These are phyloP conservation scores for Ramichloridium luteum DNA, from an alignment of 2,329 filamentous ascomycete genomes.

Conservation along the genomic window DNA sequence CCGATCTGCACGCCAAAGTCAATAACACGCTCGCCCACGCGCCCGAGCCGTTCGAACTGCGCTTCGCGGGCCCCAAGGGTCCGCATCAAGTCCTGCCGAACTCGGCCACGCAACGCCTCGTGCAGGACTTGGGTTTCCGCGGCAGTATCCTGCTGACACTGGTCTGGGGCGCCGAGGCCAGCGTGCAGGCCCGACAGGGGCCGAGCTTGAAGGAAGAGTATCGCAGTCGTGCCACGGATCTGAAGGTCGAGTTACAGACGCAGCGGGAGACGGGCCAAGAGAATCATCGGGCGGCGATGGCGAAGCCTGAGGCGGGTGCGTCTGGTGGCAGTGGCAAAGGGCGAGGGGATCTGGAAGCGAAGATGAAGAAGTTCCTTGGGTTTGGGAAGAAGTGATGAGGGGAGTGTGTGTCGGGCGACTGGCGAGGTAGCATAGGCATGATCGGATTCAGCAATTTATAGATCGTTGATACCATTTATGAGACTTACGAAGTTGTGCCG, in stretches of 20 bases:
- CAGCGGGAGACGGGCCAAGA: slow-evolving; percentile 25
- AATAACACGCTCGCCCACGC: slow-evolving; percentile 52
- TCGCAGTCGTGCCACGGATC: slow-evolving; percentile 50
- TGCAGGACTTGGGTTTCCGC: slow-evolving; percentile 58
- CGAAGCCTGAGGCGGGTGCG: slow-evolving; percentile 16
- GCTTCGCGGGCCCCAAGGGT: slow-evolving; percentile 46
- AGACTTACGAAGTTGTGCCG: too few relatives aligned
- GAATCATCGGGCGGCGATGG: slow-evolving; percentile 18
- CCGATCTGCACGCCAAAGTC: slow-evolving; percentile 63
- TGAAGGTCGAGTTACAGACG: slow-evolving; percentile 51
- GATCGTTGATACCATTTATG: too few relatives aligned
- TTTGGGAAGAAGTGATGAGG: slow-evolving; percentile 66
- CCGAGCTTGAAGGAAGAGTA: slow-evolving; percentile 49
- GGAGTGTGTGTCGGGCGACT: too few relatives aligned
- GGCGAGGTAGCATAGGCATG: too few relatives aligned
- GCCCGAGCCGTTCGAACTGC: slow-evolving; percentile 55
- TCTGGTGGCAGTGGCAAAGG: slow-evolving; percentile 16
- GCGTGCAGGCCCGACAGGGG: slow-evolving; percentile 41
- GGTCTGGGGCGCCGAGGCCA: slow-evolving; percentile 55
- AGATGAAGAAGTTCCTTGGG: slow-evolving; percentile 59
- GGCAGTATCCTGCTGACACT: slow-evolving; percentile 65
- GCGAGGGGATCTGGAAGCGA: slow-evolving; percentile 29
- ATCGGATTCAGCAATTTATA: too few relatives aligned
- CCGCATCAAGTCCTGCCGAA: slow-evolving; percentile 16
- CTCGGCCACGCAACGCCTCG: slow-evolving; percentile 41